Evolutionary conservation across 1,284 basidiomycete species (phyloP).

Genomic region (Puccinia horiana): DNA sequence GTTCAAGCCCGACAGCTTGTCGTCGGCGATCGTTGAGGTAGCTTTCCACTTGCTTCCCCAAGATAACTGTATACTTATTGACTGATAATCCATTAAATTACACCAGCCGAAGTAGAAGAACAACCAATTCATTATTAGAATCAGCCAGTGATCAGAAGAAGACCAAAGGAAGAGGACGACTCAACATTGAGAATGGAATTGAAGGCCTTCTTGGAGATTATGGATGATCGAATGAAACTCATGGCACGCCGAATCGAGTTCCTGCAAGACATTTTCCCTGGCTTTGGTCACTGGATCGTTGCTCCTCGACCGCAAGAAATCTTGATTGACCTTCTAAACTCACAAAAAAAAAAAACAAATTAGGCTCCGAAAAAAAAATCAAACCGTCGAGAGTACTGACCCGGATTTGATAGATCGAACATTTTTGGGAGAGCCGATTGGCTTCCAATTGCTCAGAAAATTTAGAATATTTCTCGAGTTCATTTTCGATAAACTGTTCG

Average conservation of each 20-base stretch:
- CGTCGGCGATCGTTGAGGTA: slow-evolving; percentile 15
- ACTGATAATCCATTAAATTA: neutral
- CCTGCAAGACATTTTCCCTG: slow-evolving; percentile 34
- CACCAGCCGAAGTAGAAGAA: neutral
- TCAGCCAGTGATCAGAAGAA: neutral
- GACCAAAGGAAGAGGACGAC: neutral
- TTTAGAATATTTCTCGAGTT: slow-evolving; percentile 15
- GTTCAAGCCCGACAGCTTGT: neutral
- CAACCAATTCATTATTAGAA: neutral
- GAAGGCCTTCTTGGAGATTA: slow-evolving; percentile 27
- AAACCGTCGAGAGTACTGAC: slow-evolving; percentile 9
- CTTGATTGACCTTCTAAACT: slow-evolving; percentile 29
- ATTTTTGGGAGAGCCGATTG: slow-evolving; percentile 15
- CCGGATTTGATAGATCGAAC: slow-evolving; percentile 2
- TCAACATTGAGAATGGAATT: slow-evolving; percentile 44
- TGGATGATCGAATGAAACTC: slow-evolving; percentile 34
- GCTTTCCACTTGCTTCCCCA: neutral
- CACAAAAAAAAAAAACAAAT: neutral
- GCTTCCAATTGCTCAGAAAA: slow-evolving; percentile 8
- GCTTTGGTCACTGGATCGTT: slow-evolving; percentile 30
- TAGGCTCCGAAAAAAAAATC: neutral
- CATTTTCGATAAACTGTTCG: slow-evolving; percentile 24
- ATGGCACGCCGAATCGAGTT: slow-evolving; percentile 28
- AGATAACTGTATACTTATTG: slow-evolving; percentile 1
- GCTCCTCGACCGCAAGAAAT: slow-evolving; percentile 17